These are phyloP conservation scores for Curvularia sp. DNA, from an alignment of 2,329 filamentous ascomycete genomes.

Conservation along the genomic window DNA sequence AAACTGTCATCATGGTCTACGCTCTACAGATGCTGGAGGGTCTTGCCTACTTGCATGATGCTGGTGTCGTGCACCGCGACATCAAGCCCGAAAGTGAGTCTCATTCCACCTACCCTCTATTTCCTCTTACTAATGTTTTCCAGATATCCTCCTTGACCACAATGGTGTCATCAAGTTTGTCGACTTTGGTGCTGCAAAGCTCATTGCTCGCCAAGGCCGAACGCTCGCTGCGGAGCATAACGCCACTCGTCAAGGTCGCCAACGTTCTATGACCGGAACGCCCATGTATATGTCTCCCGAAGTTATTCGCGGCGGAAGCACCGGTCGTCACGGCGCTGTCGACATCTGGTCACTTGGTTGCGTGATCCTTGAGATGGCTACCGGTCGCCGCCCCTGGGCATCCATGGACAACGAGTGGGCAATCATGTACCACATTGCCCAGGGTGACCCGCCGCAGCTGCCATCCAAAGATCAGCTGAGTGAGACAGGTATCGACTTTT, in stretches of 20 bases:
- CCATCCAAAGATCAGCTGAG: constrained; percentile 85
- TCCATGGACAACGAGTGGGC: constrained; percentile 98
- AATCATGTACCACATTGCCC: constrained; percentile 99
- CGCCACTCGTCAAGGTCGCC: constrained; percentile 58
- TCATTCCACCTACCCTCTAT: not conserved
- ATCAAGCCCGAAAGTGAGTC: constrained; percentile 94
- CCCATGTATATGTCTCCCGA: constrained; percentile 99
- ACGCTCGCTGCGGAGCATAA: constrained; percentile 74
- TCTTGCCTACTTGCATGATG: constrained; percentile 89
- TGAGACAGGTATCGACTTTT: constrained; percentile 82
- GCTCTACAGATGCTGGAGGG: constrained; percentile 93
- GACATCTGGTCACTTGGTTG: constrained; percentile 98
- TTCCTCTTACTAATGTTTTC: constrained; percentile 5
- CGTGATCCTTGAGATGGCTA: constrained; percentile 97
- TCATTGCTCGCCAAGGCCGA: constrained; percentile 91
- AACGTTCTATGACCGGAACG: constrained; percentile 95
- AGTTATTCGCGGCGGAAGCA: constrained; percentile 83
- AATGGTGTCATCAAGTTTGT: constrained; percentile 99
- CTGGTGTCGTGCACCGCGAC: constrained; percentile 91
- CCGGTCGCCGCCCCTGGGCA: constrained; percentile 91
- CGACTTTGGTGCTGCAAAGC: constrained; percentile 96
- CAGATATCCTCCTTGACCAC: constrained; percentile 91
- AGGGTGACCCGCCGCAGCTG: constrained; percentile 89
- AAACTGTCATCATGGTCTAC: constrained; percentile 97
- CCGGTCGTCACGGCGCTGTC: constrained; percentile 80